Conservation (phyloP, 2,329 filamentous ascomycete species). For the Remersonia thermophila region DNA sequence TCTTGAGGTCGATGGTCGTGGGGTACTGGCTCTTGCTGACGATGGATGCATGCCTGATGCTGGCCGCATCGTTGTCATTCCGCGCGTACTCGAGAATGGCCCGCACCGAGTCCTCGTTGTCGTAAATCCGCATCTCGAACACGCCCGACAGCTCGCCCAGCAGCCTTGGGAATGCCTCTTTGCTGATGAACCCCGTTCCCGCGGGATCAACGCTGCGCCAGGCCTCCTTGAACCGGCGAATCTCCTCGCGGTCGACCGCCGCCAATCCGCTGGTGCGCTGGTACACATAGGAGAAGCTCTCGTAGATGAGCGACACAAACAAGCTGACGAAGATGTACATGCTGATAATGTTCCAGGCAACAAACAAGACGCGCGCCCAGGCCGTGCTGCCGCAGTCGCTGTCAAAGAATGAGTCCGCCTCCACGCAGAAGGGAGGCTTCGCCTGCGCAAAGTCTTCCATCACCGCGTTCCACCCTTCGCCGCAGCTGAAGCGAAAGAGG, state of each 20-base stretch:
- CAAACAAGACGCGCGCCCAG: slow-evolving; percentile 84
- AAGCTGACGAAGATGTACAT: slow-evolving; percentile 99
- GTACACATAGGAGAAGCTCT: slow-evolving; percentile 98
- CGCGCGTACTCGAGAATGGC: slow-evolving; percentile 77
- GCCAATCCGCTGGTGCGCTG: slow-evolving; percentile 90
- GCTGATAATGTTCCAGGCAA: slow-evolving; percentile 97
- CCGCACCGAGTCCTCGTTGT: slow-evolving; percentile 77
- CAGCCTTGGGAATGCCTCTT: slow-evolving; percentile 77
- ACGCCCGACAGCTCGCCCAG: slow-evolving; percentile 87
- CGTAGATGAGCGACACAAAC: slow-evolving; percentile 97
- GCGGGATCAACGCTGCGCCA: slow-evolving; percentile 93
- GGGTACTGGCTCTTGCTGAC: slow-evolving; percentile 37
- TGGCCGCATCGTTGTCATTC: slow-evolving; percentile 41
- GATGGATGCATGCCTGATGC: slow-evolving; percentile 42
- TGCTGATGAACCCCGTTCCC: slow-evolving; percentile 81
- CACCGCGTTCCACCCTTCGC: slow-evolving; percentile 90
- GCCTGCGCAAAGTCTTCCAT: slow-evolving; percentile 93
- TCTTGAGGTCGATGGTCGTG: slow-evolving; percentile 57
- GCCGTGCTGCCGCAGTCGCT: slow-evolving; percentile 86
- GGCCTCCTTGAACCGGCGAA: slow-evolving; percentile 93
- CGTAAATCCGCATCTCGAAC: slow-evolving; percentile 95
- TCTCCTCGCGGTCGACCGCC: slow-evolving; percentile 82
- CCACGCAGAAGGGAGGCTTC: slow-evolving; percentile 67
- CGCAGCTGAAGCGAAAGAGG: slow-evolving; percentile 83
- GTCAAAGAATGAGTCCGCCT: slow-evolving; percentile 58